phyloP scores from a whole-genome alignment of 768 basidiomycete species.

The Trametes maxima region DNA sequence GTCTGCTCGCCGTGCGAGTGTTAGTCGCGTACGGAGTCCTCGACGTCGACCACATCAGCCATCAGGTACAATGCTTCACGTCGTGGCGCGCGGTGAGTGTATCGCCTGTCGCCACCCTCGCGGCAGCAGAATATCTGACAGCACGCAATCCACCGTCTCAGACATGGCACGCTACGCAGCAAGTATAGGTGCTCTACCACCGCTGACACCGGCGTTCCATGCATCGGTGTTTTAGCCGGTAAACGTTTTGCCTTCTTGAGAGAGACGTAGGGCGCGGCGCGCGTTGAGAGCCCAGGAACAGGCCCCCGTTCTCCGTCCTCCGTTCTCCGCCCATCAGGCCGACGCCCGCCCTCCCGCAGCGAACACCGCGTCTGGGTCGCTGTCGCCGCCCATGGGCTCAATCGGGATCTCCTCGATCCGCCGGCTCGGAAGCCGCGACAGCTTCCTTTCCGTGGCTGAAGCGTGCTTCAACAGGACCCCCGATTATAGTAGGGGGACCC shows the following conservation, averaged over 20 bases:
- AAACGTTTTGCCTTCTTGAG: not conserved
- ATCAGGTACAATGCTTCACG: too few relatives aligned
- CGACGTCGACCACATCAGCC: too few relatives aligned
- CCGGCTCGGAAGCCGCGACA: not conserved
- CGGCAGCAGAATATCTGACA: slow-evolving; percentile 5
- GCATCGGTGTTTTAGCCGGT: slow-evolving; percentile 5
- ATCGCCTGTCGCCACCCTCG: not conserved
- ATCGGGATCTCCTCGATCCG: slow-evolving; percentile 6
- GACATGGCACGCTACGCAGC: slow-evolving; percentile 3
- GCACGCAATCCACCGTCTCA: not conserved
- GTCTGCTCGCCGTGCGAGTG: too few relatives aligned
- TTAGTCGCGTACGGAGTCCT: too few relatives aligned
- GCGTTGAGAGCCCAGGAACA: not conserved
- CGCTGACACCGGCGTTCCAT: slow-evolving; percentile 6
- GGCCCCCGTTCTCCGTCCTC: slow-evolving; percentile 2
- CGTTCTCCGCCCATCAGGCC: slow-evolving; percentile 3
- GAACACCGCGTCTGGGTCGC: not conserved
- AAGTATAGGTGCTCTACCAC: not conserved
- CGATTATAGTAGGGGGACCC: too few relatives aligned
- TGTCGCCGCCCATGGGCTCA: not conserved
- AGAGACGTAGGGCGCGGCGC: not conserved
- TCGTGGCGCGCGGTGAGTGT: not conserved
- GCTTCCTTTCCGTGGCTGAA: not conserved
- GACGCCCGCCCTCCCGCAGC: not conserved
- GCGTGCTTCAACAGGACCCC: not conserved